Evolutionary conservation across 2,329 filamentous ascomycete genomes (phyloP).

Genomic region (Coleophoma crateriformis): DNA sequence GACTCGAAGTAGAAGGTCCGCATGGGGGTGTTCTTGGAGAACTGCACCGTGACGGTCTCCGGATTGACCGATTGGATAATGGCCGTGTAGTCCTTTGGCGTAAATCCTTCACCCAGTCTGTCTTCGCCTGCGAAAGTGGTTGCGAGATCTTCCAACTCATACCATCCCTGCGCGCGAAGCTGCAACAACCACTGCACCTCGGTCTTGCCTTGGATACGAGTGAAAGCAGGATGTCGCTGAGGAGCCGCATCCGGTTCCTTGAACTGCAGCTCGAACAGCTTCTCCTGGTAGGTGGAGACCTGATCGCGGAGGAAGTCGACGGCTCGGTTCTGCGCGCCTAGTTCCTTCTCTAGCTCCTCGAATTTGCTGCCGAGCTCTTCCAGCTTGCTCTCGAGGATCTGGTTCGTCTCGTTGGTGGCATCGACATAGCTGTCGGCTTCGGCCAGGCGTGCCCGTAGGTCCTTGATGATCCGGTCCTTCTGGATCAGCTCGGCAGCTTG

Average conservation of each 20-base stretch:
- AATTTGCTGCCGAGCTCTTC: neutral
- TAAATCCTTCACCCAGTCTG: neutral
- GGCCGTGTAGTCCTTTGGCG: neutral
- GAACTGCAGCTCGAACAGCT: neutral
- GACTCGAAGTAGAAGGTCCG: conserved; percentile 1
- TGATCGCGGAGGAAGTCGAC: neutral
- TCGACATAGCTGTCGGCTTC: neutral
- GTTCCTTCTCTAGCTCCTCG: conserved; percentile 1
- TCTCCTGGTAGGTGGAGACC: neutral
- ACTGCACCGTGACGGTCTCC: neutral
- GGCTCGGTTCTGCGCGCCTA: neutral
- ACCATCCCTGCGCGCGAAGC: neutral
- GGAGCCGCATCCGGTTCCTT: neutral
- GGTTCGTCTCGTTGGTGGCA: neutral
- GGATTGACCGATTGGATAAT: neutral
- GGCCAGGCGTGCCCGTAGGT: neutral
- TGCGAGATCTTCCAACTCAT: neutral
- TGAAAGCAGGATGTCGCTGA: neutral
- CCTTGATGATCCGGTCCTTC: neutral
- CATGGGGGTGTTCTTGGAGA: neutral
- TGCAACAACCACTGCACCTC: neutral
- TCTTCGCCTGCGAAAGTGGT: conserved; percentile 1
- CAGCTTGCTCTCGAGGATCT: neutral
- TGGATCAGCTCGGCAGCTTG: neutral
- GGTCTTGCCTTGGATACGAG: neutral